Evolutionary conservation across 768 basidiomycete species (phyloP).

Genomic region (Rubroboletus satanas): DNA sequence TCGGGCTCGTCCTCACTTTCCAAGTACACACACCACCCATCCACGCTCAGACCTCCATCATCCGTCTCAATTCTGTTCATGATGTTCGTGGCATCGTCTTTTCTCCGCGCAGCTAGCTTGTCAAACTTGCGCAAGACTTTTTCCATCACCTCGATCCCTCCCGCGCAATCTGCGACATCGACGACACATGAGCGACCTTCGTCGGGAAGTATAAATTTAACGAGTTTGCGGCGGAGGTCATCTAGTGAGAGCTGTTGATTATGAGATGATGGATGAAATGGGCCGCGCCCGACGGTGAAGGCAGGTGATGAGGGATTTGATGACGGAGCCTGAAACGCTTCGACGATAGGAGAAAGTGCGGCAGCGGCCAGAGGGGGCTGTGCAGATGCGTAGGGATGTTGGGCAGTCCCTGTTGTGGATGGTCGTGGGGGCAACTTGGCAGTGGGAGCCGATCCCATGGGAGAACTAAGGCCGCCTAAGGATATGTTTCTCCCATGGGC

Average conservation of each 20-base stretch:
- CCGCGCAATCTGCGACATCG: slow-evolving; percentile 74
- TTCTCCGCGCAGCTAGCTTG: slow-evolving; percentile 47
- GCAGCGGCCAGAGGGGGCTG: slow-evolving; percentile 39
- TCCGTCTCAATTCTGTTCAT: slow-evolving; percentile 60
- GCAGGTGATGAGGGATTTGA: slow-evolving; percentile 47
- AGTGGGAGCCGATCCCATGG: slow-evolving; percentile 31
- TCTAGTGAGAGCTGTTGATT: slow-evolving; percentile 55
- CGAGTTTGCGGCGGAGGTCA: slow-evolving; percentile 75
- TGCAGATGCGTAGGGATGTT: slow-evolving; percentile 60
- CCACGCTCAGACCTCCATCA: slow-evolving; percentile 74
- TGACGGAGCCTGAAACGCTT: slow-evolving; percentile 43
- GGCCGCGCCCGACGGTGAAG: slow-evolving; percentile 58
- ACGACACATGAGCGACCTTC: slow-evolving; percentile 75
- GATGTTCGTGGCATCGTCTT: slow-evolving; percentile 42
- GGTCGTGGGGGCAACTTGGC: slow-evolving; percentile 45
- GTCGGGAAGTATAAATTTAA: slow-evolving; percentile 86
- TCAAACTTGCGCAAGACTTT: slow-evolving; percentile 88
- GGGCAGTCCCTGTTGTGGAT: slow-evolving; percentile 38
- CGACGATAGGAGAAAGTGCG: slow-evolving; percentile 71
- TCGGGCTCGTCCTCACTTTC: slow-evolving; percentile 54
- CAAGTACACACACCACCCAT: slow-evolving; percentile 86
- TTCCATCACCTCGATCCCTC: slow-evolving; percentile 83
- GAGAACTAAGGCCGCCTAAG: slow-evolving; percentile 40
- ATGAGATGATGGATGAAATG: slow-evolving; percentile 48
- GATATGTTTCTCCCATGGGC: slow-evolving; percentile 55